Conservation (phyloP, 1,284 basidiomycete species). For the Anthracocystis panici-leucophaei region DNA sequence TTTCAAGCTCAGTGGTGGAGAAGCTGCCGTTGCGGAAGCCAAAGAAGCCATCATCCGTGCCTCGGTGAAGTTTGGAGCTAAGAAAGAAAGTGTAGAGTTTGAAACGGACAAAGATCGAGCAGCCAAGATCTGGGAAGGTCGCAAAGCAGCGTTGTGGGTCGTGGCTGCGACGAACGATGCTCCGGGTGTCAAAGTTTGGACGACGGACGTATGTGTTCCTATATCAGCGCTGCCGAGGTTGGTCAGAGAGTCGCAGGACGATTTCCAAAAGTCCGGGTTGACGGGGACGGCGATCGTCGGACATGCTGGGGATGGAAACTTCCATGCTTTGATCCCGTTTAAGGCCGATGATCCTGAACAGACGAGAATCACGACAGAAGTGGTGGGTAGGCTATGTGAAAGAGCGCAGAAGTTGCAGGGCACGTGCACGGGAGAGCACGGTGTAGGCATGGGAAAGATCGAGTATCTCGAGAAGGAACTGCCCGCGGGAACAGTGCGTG, state of each 20-base stretch:
- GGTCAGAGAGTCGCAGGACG: conserved; percentile 70
- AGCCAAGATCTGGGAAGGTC: conserved; percentile 81
- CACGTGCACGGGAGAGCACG: conserved; percentile 71
- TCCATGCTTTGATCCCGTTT: conserved; percentile 62
- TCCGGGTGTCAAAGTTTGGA: conserved; percentile 78
- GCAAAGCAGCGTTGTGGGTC: conserved; percentile 85
- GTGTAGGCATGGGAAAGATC: conserved; percentile 60
- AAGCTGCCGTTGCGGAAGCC: conserved; percentile 66
- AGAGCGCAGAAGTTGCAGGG: conserved; percentile 72
- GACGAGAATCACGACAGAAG: conserved; percentile 68
- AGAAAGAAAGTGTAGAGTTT: conserved; percentile 71
- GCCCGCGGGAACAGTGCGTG: conserved; percentile 50
- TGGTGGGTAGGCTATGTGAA: conserved; percentile 72
- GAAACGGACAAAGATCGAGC: conserved; percentile 79
- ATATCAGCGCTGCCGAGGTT: conserved; percentile 82
- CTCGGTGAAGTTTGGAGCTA: conserved; percentile 33
- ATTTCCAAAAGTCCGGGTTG: conserved; percentile 36
- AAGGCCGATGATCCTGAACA: conserved; percentile 42
- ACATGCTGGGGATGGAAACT: conserved; percentile 85
- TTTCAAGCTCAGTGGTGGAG: conserved; percentile 57
- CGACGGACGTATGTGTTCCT: conserved; percentile 81
- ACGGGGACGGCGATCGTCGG: conserved; percentile 76
- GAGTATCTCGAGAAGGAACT: conserved; percentile 58
- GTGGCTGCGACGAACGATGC: conserved; percentile 75
- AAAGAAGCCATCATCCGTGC: conserved; percentile 42